Conservation (phyloP, 2,329 filamentous ascomycete genomes). For the Xylariaceae sp. region DNA sequence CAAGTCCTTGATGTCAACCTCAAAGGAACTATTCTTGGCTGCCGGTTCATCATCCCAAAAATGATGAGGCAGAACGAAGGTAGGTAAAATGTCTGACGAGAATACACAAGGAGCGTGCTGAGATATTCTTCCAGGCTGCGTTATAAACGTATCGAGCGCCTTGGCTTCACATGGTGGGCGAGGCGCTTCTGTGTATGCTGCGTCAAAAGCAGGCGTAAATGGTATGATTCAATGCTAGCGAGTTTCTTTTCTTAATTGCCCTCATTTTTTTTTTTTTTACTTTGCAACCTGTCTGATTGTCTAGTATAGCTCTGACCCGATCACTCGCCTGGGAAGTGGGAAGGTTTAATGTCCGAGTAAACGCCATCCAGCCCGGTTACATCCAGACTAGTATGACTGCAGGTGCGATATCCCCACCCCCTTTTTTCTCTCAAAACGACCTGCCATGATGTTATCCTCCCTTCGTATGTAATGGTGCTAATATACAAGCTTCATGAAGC, state of each 20-base stretch:
- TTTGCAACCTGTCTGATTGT: slow-evolving; percentile 19
- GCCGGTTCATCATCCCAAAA: slow-evolving; percentile 46
- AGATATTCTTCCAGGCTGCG: slow-evolving; percentile 48
- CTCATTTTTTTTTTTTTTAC: slow-evolving; percentile 15
- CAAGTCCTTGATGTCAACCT: slow-evolving; percentile 67
- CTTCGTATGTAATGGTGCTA: slow-evolving; percentile 28
- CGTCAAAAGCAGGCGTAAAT: slow-evolving; percentile 75
- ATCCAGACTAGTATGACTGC: slow-evolving; percentile 76
- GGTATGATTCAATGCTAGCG: slow-evolving; percentile 40
- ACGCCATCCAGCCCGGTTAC: slow-evolving; percentile 79
- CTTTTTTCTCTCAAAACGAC: slow-evolving; percentile 4
- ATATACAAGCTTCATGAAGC: slow-evolving; percentile 38
- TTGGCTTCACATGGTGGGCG: slow-evolving; percentile 64
- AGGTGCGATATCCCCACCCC: slow-evolving; percentile 44
- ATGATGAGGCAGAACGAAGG: slow-evolving; percentile 42
- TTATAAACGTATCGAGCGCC: slow-evolving; percentile 78
- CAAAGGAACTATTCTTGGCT: slow-evolving; percentile 58
- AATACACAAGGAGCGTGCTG: neutral
- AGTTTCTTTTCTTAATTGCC: slow-evolving; percentile 8
- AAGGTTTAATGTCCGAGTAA: slow-evolving; percentile 63
- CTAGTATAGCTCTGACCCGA: slow-evolving; percentile 58
- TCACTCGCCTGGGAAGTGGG: slow-evolving; percentile 62
- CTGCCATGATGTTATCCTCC: slow-evolving; percentile 6
- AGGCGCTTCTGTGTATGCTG: slow-evolving; percentile 71
- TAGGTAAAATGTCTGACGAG: slow-evolving; percentile 7